phyloP scores from a whole-genome alignment of 2,329 filamentous ascomycete genomes.

The Nothophaeocryptopus gaeumannii region DNA sequence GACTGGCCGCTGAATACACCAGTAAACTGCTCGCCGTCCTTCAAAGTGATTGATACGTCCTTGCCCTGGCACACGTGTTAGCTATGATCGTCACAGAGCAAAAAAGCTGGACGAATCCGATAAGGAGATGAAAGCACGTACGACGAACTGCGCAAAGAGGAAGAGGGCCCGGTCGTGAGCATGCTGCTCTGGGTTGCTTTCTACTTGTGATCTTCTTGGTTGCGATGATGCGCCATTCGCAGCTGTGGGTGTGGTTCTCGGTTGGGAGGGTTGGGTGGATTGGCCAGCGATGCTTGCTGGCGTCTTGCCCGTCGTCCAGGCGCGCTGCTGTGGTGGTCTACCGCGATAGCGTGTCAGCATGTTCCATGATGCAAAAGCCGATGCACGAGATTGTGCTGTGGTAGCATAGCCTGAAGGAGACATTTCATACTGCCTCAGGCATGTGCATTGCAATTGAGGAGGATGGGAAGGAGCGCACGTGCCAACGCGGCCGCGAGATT shows the following conservation, averaged over 20 bases:
- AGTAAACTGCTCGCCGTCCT: slow-evolving; percentile 59
- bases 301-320: no score
- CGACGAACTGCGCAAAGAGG: slow-evolving; percentile 57
- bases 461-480: slow-evolving; percentile 3
- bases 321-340: no score
- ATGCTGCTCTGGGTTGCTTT: slow-evolving; percentile 55
- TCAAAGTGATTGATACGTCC: slow-evolving; percentile 54
- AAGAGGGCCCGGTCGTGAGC: slow-evolving; percentile 60
- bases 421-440: slow-evolving; percentile 6
- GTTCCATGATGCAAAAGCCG: no score
- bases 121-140: slow-evolving; percentile 43
- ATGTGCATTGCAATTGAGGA: not conserved
- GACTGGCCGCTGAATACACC: slow-evolving; percentile 60
- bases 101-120: not conserved
- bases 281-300: no score
- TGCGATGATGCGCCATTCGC: slow-evolving; percentile 51
- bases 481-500: slow-evolving; percentile 1
- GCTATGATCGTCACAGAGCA: not conserved
- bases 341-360: no score
- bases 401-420: no score
- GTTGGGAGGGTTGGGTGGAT: no score
- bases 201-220: slow-evolving; percentile 37
- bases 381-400: no score
- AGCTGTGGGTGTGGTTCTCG: not conserved
- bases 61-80: slow-evolving; percentile 47